Base-by-base conservation (phyloP, 371 early-diverging fungal species). In the Mortierella sp. region DNA sequence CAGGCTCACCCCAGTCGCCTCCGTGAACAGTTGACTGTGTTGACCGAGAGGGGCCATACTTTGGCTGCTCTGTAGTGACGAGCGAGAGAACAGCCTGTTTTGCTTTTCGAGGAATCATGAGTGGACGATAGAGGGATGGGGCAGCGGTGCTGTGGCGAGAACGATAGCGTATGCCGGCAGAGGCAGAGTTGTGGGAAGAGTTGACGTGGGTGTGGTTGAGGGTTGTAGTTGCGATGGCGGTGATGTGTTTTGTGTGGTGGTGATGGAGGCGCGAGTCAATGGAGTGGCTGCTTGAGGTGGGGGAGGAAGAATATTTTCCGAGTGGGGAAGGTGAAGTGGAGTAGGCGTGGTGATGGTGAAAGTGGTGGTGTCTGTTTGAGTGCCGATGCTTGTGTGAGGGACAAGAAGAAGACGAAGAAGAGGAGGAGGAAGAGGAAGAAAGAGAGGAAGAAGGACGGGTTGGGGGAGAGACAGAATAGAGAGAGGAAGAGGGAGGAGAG, bases 1-100 rank as follows among this genome's bases (percentile, higher is more conserved):
- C n/a, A 26, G 80, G 72, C 42, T 80, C 80, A 42, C 80, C 87
- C 87, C 87, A 86, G 65, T 86, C 78, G 57, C 82, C 85, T 19
- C 76, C 83, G 44, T 57, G 74, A 48, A 86, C 73, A 1, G 87
- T 86, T 0, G 87, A 78, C 52, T 76, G 80, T 4, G 83, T 82
- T n/a, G 87, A 82, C 28, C 82, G 80, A 28, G 76, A 28, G 5
- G 78, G 73, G 28, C 87, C 87, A 42, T 80, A 31, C 47, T 80
- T 77, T 70, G 80, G 52, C 65, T 82, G 82, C 65, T 82, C 83
- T 26, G 80, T 82, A 14, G 87, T 86, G 55, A 82, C 76, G 73
- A 86, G 80, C 14, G 78, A 75, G 55, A 86, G 76, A 26, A 74
- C 75, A 3, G 70, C 70, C 34, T 86, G 78, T n/a, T 80, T 80